Evolutionary conservation across 2,329 filamentous ascomycete genomes (phyloP).

Genomic region (Albophoma yamanashiensis): DNA sequence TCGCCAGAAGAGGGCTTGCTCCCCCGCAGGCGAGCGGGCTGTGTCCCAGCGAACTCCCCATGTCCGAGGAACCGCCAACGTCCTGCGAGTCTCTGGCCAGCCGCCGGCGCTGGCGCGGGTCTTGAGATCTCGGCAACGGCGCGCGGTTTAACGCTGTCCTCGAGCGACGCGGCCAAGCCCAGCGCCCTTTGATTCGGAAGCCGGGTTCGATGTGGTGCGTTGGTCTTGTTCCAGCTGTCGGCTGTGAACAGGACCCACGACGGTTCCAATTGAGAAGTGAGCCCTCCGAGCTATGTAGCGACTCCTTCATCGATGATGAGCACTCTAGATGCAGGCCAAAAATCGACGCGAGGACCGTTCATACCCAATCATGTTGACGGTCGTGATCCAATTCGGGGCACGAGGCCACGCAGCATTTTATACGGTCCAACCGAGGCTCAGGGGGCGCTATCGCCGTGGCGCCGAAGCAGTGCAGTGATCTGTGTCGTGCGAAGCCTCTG

Average conservation of each 20-base stretch:
- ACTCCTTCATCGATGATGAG: not conserved
- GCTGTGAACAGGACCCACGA: constrained; percentile 12
- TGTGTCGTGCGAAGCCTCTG: not conserved
- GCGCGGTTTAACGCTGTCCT: no score
- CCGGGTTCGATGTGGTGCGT: constrained; percentile 4
- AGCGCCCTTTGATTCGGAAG: no score
- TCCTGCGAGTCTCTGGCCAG: constrained; percentile 17
- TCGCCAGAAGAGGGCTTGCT: constrained; percentile 13
- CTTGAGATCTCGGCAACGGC: constrained; percentile 4
- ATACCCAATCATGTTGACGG: not conserved
- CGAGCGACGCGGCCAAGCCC: no score
- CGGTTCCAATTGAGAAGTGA: constrained; percentile 6
- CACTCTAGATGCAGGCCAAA: no score
- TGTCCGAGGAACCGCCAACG: constrained; percentile 11
- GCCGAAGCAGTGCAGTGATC: not conserved
- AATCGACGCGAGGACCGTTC: not conserved
- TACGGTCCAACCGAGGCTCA: not conserved
- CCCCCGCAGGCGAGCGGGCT: constrained; percentile 10
- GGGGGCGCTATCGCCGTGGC: not conserved
- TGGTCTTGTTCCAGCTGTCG: not conserved
- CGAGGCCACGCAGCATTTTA: constrained; percentile 1
- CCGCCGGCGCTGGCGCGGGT: constrained; percentile 18
- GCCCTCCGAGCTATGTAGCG: constrained; percentile 1
- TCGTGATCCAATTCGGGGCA: constrained; percentile 4
- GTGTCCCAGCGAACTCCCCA: constrained; percentile 7